These are phyloP conservation scores for Malbranchea zuffiana DNA, from an alignment of 2,329 filamentous ascomycete species.

Conservation along the genomic window DNA sequence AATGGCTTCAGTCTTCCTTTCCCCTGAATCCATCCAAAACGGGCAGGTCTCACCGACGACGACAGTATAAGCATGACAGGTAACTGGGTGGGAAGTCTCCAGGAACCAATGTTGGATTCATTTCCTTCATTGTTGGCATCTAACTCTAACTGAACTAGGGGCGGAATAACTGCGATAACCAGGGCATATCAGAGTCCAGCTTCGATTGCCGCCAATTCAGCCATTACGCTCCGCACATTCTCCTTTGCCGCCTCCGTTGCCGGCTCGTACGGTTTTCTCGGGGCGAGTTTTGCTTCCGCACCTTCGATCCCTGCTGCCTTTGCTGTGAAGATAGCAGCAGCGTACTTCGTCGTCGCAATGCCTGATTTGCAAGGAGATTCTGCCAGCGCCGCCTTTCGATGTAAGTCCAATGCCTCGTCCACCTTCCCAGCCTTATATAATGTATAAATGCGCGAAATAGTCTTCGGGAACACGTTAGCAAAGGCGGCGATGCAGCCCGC, in stretches of 20 bases:
- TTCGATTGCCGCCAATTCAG: slow-evolving; percentile 34
- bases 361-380: slow-evolving; percentile 56
- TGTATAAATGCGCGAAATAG: slow-evolving; percentile 48
- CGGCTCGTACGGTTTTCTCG: slow-evolving; percentile 51
- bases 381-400: slow-evolving; percentile 52
- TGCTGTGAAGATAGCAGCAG: slow-evolving; percentile 50
- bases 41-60: too few species aligned
- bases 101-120: too few species aligned
- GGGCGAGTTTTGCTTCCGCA: slow-evolving; percentile 48
- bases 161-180: too few species aligned
- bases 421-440: slow-evolving; percentile 49
- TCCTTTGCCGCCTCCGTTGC: slow-evolving; percentile 36
- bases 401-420: slow-evolving; percentile 50
- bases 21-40: too few species aligned
- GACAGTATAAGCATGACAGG: too few species aligned
- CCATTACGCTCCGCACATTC: slow-evolving; percentile 33
- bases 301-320: slow-evolving; percentile 48
- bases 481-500: slow-evolving; percentile 49
- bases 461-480: slow-evolving; percentile 47
- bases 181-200: slow-evolving; percentile 11
- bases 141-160: too few species aligned
- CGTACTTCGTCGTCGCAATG: slow-evolving; percentile 59
- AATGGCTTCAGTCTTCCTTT: too few species aligned
- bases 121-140: too few species aligned
- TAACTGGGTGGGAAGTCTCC: too few species aligned